Evolutionary conservation across 2,329 filamentous ascomycete species (phyloP).

Genomic region (Calonectria henricotiae): DNA sequence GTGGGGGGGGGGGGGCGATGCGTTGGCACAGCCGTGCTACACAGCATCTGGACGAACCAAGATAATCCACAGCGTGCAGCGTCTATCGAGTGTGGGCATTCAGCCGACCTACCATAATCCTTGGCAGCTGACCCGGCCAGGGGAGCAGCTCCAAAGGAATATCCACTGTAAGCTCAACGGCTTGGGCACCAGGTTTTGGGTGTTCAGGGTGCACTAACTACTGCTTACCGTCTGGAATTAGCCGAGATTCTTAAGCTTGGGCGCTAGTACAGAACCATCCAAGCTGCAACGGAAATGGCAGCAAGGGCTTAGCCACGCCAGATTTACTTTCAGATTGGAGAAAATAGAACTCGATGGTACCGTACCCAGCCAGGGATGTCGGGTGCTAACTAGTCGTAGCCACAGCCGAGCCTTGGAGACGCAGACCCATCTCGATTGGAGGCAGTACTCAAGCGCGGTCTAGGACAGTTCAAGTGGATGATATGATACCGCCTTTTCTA

Average conservation of each 20-base stretch:
- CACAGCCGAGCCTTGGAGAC: no score
- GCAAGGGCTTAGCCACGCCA: no score
- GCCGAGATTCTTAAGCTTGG: neutral
- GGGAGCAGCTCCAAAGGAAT: neutral
- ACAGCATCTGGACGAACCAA: neutral
- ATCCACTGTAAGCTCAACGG: neutral
- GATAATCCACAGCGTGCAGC: neutral
- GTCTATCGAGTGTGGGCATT: neutral
- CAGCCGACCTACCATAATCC: neutral
- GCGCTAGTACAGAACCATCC: neutral
- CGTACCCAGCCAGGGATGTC: no score
- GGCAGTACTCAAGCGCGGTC: no score
- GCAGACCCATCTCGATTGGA: no score
- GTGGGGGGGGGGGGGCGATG: neutral
- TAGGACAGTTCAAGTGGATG: no score
- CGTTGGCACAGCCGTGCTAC: neutral
- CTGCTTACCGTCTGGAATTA: conserved; percentile 1
- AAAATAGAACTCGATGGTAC: no score
- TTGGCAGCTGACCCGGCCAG: neutral
- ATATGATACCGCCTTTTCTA: no score
- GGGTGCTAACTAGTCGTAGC: no score
- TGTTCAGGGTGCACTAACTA: neutral
- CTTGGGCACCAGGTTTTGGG: neutral
- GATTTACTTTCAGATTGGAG: no score
- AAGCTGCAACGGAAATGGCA: neutral